phyloP scores from a whole-genome alignment of 805 yeast species.

The Sugiyamaella qingdaonensis region DNA sequence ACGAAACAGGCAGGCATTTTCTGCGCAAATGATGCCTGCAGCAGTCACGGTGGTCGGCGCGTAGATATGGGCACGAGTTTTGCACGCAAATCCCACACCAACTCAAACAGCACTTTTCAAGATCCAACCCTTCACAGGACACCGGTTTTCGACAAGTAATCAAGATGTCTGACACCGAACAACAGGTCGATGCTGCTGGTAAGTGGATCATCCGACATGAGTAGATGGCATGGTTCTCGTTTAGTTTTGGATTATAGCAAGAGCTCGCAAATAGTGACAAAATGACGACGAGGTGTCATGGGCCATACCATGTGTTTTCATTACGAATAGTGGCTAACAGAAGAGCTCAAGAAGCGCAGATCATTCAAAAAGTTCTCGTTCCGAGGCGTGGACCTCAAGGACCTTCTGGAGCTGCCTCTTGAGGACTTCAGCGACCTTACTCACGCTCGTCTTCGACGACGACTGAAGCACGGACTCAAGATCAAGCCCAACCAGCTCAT shows the following conservation, averaged over 20 bases:
- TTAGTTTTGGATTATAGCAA: too few species aligned
- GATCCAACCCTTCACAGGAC: constrained; percentile 1
- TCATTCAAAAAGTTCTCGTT: constrained; percentile 96
- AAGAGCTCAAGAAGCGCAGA: constrained; percentile 49
- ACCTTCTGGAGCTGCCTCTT: constrained; percentile 87
- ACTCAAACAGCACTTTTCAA: neutral
- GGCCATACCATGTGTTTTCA: neutral
- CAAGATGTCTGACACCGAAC: constrained; percentile 25
- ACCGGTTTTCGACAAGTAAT: constrained; percentile 1
- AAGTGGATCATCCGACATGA: neutral
- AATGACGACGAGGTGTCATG: too few species aligned
- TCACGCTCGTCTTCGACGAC: constrained; percentile 99
- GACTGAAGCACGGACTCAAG: constrained; percentile 97
- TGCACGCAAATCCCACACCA: neutral
- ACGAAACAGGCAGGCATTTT: neutral
- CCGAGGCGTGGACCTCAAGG: constrained; percentile 98
- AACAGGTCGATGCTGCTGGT: constrained; percentile 13
- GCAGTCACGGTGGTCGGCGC: constrained; percentile 1
- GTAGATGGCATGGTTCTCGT: neutral
- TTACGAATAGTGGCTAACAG: constrained; percentile 1
- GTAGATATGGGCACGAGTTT: neutral
- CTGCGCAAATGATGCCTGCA: neutral
- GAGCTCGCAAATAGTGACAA: too few species aligned
- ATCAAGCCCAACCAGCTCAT: constrained; percentile 92
- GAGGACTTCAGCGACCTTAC: constrained; percentile 97